phyloP scores from a whole-genome alignment of 495 filamentous ascomycete genomes.

The Umbilicaria muhlenbergii region DNA sequence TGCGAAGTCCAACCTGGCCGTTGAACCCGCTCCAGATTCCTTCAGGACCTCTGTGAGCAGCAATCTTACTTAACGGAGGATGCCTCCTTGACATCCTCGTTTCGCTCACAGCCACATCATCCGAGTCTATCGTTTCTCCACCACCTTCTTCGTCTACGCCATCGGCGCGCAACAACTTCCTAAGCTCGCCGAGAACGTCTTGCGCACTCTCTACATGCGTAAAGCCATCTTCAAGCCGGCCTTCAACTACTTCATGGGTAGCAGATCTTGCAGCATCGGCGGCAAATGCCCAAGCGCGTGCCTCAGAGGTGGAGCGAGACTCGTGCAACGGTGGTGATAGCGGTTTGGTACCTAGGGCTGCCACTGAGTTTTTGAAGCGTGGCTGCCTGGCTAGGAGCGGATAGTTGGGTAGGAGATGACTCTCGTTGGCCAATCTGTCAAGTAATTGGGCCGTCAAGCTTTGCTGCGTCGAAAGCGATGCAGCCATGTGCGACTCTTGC shows the following conservation, averaged over 20 bases:
- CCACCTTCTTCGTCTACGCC: too few relatives aligned
- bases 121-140: too few relatives aligned
- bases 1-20: background rate
- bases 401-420: conserved; percentile 49
- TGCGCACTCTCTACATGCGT: background rate
- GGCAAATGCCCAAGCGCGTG: conserved; percentile 35
- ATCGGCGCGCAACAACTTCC: background rate
- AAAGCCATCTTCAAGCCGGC: background rate
- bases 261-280: conserved; percentile 23
- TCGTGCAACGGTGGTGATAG: conserved; percentile 8
- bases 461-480: conserved; percentile 40
- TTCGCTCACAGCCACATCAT: too few relatives aligned
- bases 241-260: conserved; percentile 12
- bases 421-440: conserved; percentile 49
- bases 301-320: conserved; percentile 22
- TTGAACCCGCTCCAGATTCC: background rate
- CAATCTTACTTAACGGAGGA: background rate
- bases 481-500: conserved; percentile 47
- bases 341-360: conserved; percentile 15
- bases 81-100: too few relatives aligned
- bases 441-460: conserved; percentile 38
- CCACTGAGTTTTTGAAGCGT: conserved; percentile 27
- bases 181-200: background rate
- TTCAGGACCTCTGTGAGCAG: background rate
- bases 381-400: conserved; percentile 32